These are phyloP conservation scores for Ustilago crameri DNA, from an alignment of 1,284 basidiomycete genomes.

Conservation along the genomic window DNA sequence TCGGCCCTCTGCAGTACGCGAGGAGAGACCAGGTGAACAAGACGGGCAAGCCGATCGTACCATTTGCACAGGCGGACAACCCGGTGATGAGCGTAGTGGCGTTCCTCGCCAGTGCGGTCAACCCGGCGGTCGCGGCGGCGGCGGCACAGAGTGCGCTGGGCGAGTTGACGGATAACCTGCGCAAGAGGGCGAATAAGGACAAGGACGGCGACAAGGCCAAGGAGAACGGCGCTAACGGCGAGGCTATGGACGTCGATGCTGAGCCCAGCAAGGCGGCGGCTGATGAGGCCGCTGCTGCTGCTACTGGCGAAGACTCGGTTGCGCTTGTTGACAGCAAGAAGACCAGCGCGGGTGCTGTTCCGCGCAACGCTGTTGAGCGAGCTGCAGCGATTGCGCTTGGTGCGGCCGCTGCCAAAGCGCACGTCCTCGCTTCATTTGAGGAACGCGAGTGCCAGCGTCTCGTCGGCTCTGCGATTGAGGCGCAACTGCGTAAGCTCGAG, in stretches of 20 bases:
- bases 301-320: conserved; percentile 5
- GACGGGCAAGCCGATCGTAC: conserved; percentile 68
- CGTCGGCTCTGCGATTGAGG: conserved; percentile 85
- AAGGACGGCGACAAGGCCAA: conserved; percentile 20
- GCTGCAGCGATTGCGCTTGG: conserved; percentile 73
- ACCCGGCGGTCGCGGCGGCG: conserved; percentile 88
- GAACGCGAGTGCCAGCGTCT: conserved; percentile 83
- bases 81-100: conserved; percentile 98
- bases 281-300: neutral
- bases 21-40: conserved; percentile 54
- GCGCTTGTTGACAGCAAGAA: conserved; percentile 20
- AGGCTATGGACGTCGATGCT: conserved; percentile 12
- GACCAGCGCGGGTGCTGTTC: conserved; percentile 35
- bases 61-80: conserved; percentile 94
- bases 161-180: conserved; percentile 68
- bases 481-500: conserved; percentile 91
- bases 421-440: conserved; percentile 83
- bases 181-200: conserved; percentile 40
- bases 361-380: conserved; percentile 59
- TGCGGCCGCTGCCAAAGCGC: conserved; percentile 87
- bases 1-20: conserved; percentile 80
- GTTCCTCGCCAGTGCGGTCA: conserved; percentile 91
- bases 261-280: conserved; percentile 1
- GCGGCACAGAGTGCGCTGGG: conserved; percentile 89
- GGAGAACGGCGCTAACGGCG: conserved; percentile 54